phyloP scores from a whole-genome alignment of 2,329 filamentous ascomycete species.

The Xylaria digitata region DNA sequence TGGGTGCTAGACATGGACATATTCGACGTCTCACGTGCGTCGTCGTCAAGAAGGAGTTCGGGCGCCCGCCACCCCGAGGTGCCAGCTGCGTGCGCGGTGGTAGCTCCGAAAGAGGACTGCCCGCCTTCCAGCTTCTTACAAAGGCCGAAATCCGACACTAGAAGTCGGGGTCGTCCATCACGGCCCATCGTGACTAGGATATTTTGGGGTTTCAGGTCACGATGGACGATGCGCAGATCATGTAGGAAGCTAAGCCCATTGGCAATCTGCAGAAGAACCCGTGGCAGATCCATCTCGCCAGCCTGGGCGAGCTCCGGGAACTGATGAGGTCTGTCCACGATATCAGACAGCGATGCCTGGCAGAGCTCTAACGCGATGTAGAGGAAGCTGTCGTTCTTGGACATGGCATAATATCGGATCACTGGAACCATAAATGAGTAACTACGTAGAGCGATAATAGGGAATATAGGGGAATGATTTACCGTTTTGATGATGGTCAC shows the following conservation, averaged over 20 bases:
- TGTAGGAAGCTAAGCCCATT: slow-evolving; percentile 91
- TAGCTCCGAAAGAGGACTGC: slow-evolving; percentile 93
- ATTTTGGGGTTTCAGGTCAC: slow-evolving; percentile 97
- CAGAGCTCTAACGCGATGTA: slow-evolving; percentile 97
- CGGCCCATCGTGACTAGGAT: slow-evolving; percentile 85
- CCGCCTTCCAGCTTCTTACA: slow-evolving; percentile 97
- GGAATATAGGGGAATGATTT: slow-evolving; percentile 30
- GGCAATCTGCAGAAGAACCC: slow-evolving; percentile 88
- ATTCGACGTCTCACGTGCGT: slow-evolving; percentile 63
- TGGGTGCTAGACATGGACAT: slow-evolving; percentile 64
- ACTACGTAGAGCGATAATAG: not conserved
- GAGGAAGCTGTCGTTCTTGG: slow-evolving; percentile 87
- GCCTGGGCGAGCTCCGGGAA: slow-evolving; percentile 77
- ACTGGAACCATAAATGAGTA: slow-evolving; percentile 62
- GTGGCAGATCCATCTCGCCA: slow-evolving; percentile 79
- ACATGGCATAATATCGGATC: slow-evolving; percentile 94
- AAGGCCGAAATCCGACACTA: slow-evolving; percentile 97
- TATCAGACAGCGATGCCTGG: slow-evolving; percentile 90
- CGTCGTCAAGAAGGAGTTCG: slow-evolving; percentile 86
- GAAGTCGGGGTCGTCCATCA: slow-evolving; percentile 78
- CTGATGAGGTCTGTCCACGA: slow-evolving; percentile 79
- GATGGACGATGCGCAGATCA: slow-evolving; percentile 91
- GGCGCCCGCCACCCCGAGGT: slow-evolving; percentile 97
- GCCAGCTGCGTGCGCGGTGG: slow-evolving; percentile 90
- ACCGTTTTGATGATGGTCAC: slow-evolving; percentile 92